phyloP scores from a whole-genome alignment of 192 early-diverging fungal species.

The Chytriomyces sp. region DNA sequence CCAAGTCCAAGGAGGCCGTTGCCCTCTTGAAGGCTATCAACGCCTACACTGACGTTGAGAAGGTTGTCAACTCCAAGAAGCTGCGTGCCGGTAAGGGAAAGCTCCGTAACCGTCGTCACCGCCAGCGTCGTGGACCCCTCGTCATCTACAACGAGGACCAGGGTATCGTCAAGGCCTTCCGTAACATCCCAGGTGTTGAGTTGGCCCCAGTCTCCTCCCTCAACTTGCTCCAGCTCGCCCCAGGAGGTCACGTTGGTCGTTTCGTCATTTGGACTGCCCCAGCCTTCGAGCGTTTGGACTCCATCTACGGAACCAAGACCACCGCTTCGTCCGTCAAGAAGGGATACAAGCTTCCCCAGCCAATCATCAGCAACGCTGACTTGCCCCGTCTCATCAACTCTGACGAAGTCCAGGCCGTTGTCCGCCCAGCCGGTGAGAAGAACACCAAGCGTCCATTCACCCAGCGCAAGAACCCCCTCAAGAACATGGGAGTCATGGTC shows the following conservation, averaged over 20 bases:
- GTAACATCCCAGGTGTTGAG: conserved; percentile 99
- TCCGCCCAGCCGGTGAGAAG: conserved; percentile 80
- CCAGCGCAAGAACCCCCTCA: conserved; percentile 99
- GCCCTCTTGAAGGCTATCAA: conserved; percentile 87
- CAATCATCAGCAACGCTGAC: conserved; percentile 93
- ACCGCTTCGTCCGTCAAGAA: conserved; percentile 84
- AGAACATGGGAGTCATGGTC: conserved; percentile 87
- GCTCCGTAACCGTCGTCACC: conserved; percentile 94
- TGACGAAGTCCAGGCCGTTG: conserved; percentile 93
- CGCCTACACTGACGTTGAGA: conserved; percentile 93
- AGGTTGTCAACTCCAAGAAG: conserved; percentile 93
- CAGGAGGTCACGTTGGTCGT: conserved; percentile 98
- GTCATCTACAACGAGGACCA: conserved; percentile 94
- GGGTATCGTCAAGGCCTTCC: conserved; percentile 93
- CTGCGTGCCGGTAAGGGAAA: conserved; percentile 97
- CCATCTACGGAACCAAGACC: conserved; percentile 88
- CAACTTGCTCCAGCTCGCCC: conserved; percentile 98
- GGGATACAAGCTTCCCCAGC: conserved; percentile 85
- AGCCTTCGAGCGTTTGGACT: conserved; percentile 90
- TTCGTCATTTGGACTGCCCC: conserved; percentile 98
- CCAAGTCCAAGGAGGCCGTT: conserved; percentile 94
- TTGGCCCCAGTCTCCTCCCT: conserved; percentile 83
- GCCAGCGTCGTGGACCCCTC: conserved; percentile 94
- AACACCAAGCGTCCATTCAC: conserved; percentile 89
- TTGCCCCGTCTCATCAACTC: conserved; percentile 95